Base-by-base conservation (phyloP, 2,329 filamentous ascomycete species). In the Amauroascus niger region DNA sequence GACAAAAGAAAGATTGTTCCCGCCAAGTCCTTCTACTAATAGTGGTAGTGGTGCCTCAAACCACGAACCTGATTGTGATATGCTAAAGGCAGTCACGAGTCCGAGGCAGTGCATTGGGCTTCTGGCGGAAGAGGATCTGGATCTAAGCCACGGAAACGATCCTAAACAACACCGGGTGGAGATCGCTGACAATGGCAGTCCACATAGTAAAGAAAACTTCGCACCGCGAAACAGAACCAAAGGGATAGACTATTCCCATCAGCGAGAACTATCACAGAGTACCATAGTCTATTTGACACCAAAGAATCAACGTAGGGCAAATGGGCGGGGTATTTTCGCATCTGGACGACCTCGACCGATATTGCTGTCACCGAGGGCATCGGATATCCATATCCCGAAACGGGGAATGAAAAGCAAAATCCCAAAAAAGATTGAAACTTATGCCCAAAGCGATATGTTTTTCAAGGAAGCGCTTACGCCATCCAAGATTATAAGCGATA, bases 1-100 rank as follows among this genome's bases (percentile, higher is more conserved):
- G 18, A 45, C 22, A 9, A 57, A 57, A 28, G 32, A 51, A 41
- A 45, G 55, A 26, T 32, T 57, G 6, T 57, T 57, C 35, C 55
- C 55, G 22, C 35, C 43, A 20, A 57, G 55, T 24, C 55, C 55
- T 6, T 45, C 43, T 11, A 43, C 40, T n/a, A 35, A 6, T 16
- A 43, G 33, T 28, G 45, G 37, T 24, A 40, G 39, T 49, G 16
- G 16, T 7, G 16, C 6, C 35, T 37, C 20, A 14, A 43, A n/a
- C 20, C 22, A 46, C 16, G 44, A 39, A 26, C 35, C 13, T n/a
- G 18, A 45, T 30, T 46, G 37, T 47, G 50, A 47, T 16, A 40
- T 22, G 26, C 9, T 40, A 28, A 45, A 26, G 4, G n/a, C 18
- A 16, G 14, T 39, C 3, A 16, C 20, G 2, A n/a, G 37, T 39